Evolutionary conservation across 257 asterid species (phyloP), one percentile per base, ranked within the genome.

Genomic region (Thymus quinquecostatus): DNA sequence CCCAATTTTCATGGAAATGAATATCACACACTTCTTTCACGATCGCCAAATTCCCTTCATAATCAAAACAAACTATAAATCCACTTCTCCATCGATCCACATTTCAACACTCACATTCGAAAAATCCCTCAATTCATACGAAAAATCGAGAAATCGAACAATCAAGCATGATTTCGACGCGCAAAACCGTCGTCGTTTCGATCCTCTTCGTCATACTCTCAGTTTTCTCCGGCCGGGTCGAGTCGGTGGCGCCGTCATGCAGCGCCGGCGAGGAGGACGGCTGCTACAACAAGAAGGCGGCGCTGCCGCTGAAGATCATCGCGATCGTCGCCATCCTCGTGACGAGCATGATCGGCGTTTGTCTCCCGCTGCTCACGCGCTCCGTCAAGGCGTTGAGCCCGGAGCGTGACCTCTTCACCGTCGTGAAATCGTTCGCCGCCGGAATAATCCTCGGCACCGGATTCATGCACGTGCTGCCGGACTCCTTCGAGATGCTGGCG

Each of bases 401-500:
- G 0, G 84, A 83, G 2, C 72, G 83, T 10, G 71, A 8, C 74
- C 62, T 82, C 5, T 86, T 88, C 30, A 81, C 78, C 6, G 48
- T 88, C 1, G 89, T 88, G 0, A 88, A 86, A 55, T 74, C 84
- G 1, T 85, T 88, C 32, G 92, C 92, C 0, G 67, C 90, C 1
- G 92, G 92, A 0, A 85, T 86, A 2, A 88, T 88, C 0, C 54
- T 88, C 0, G 95, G 81, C 13, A 88, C 91, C 0, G 95, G 91
- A 0, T 88, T 86, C 64, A 88, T 81, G 90, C 92, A 86, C 75
- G 90, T 88, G 0, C 27, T 86, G 7, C 96, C 96, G 0, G 90
- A 86, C 6, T 86, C 96, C 0, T 86, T 84, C 66, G 90, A 86
- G 60, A 83, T 80, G 87, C 41, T 88, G 34, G 68, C 77, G 0